These are phyloP conservation scores for Melastoma candidum DNA, from an alignment of 441 rosid species.

Conservation along the genomic window DNA sequence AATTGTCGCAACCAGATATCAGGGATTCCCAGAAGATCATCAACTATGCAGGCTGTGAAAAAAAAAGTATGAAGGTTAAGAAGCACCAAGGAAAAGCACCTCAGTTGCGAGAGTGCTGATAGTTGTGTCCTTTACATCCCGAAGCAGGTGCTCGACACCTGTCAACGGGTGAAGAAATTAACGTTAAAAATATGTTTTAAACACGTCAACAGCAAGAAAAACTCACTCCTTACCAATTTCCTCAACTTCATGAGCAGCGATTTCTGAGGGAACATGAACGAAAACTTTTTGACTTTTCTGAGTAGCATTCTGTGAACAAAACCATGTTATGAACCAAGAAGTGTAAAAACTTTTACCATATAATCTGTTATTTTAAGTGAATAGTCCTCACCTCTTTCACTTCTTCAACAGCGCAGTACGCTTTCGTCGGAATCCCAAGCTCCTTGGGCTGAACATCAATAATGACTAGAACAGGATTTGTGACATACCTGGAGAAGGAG, in stretches of 20 bases:
- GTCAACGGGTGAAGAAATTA: not conserved
- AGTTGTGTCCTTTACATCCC: slow-evolving; percentile 85
- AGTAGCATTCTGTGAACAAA: slow-evolving; percentile 65
- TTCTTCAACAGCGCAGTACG: slow-evolving; percentile 79
- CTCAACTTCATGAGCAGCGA: slow-evolving; percentile 84
- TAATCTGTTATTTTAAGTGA: slow-evolving; percentile 1
- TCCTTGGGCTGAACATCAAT: slow-evolving; percentile 81
- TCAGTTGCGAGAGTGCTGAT: slow-evolving; percentile 83
- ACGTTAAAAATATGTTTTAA: too few species aligned
- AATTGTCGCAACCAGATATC: not conserved
- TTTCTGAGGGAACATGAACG: slow-evolving; percentile 80
- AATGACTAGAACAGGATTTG: slow-evolving; percentile 76
- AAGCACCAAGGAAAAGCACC: slow-evolving; percentile 26
- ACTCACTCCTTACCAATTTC: slow-evolving; percentile 48
- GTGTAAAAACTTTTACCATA: not conserved
- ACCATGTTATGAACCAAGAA: not conserved
- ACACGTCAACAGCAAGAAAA: too few species aligned
- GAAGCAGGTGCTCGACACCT: slow-evolving; percentile 84
- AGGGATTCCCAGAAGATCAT: not conserved
- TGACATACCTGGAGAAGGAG: slow-evolving; percentile 46
- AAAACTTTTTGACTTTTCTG: slow-evolving; percentile 93
- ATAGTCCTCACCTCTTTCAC: slow-evolving; percentile 59
- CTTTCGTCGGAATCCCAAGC: slow-evolving; percentile 78
- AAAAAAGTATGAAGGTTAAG: slow-evolving; percentile 1
- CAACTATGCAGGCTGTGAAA: not conserved